Evolutionary conservation across 164 flowering plant species (phyloP).

Genomic region (Piper longum): DNA sequence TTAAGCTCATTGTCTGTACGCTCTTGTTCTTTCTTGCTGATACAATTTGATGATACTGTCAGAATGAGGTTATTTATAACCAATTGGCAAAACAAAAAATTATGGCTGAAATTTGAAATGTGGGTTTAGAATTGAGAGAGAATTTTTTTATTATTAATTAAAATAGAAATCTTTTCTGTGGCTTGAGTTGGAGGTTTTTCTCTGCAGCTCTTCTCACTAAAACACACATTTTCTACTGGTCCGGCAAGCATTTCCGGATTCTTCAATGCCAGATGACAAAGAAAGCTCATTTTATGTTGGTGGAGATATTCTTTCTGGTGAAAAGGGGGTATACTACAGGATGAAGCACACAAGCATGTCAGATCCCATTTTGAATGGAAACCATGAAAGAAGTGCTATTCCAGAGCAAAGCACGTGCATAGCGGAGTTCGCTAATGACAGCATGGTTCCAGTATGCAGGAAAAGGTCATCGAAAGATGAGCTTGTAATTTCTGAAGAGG

Average conservation of each 20-base stretch:
- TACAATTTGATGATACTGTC: no score
- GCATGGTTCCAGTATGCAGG: slow-evolving; percentile 8
- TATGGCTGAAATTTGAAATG: no score
- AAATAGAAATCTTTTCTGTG: no score
- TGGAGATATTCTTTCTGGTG: slow-evolving; percentile 38
- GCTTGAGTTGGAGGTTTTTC: no score
- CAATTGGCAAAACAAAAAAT: no score
- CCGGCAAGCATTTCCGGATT: slow-evolving; percentile 91
- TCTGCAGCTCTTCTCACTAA: no score
- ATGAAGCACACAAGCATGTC: neutral
- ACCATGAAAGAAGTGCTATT: slow-evolving; percentile 14
- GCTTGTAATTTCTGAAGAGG: slow-evolving; percentile 18
- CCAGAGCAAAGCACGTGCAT: slow-evolving; percentile 20
- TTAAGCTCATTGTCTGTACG: no score
- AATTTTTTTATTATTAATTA: no score
- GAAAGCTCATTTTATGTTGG: slow-evolving; percentile 9
- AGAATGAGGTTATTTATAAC: no score
- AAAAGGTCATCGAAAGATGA: slow-evolving; percentile 32
- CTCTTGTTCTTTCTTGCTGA: no score
- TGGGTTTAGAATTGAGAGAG: no score
- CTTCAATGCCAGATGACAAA: slow-evolving; percentile 48
- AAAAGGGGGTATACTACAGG: slow-evolving; percentile 30
- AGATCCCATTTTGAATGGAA: slow-evolving; percentile 1
- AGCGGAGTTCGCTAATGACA: slow-evolving; percentile 26
- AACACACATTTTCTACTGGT: no score